Evolutionary conservation across 2,329 filamentous ascomycete genomes (phyloP).

Genomic region (Paraphaeosphaeria sporulosa): DNA sequence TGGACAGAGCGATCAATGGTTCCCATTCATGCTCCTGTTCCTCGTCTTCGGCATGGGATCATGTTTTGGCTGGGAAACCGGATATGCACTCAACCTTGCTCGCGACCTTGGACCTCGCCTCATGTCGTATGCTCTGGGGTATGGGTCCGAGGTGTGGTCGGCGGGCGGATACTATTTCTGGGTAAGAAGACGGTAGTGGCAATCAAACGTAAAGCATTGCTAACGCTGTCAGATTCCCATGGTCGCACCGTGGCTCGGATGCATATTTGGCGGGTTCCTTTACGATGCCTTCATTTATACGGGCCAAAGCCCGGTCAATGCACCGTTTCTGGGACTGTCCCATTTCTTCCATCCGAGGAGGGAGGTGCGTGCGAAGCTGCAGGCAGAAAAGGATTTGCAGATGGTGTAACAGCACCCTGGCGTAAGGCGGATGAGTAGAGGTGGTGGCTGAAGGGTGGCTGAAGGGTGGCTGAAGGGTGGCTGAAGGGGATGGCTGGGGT

Average conservation of each 20-base stretch:
- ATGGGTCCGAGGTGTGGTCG: constrained; percentile 71
- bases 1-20: constrained; percentile 44
- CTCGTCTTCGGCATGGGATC: constrained; percentile 76
- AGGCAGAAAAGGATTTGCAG: constrained; percentile 39
- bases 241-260: constrained; percentile 72
- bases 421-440: too few species aligned
- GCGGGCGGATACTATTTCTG: constrained; percentile 77
- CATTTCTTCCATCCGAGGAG: constrained; percentile 49
- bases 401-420: constrained; percentile 26
- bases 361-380: constrained; percentile 29
- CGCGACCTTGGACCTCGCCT: constrained; percentile 75
- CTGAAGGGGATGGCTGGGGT: background rate
- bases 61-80: constrained; percentile 79
- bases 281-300: constrained; percentile 64
- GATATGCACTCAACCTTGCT: constrained; percentile 77
- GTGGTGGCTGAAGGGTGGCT: background rate
- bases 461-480: background rate
- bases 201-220: background rate
- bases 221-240: constrained; percentile 67
- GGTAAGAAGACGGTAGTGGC: constrained; percentile 53
- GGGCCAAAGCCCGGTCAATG: constrained; percentile 74
- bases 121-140: constrained; percentile 72
- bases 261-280: constrained; percentile 39
- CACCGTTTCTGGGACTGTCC: constrained; percentile 69
- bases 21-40: constrained; percentile 70